Percentiles rank a stretch among this genome's conserved stretches.
phyloP scores from a whole-genome alignment of 805 yeast species.

The Cyberlindnera samutprakarnensis region DNA sequence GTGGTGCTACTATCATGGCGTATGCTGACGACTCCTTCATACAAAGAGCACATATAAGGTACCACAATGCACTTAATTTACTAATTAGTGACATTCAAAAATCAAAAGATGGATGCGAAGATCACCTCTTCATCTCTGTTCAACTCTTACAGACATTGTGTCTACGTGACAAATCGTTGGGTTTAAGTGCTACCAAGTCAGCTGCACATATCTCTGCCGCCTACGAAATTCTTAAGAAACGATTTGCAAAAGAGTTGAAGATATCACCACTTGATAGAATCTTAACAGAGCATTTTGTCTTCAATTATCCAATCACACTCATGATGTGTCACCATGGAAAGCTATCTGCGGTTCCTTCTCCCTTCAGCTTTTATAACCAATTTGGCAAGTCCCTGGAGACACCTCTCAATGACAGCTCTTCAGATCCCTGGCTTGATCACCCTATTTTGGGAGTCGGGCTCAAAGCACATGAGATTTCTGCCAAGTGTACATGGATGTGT shows the following conservation, averaged over 20 bases:
- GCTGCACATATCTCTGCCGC: constrained; percentile 21
- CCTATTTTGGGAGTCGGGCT: constrained; percentile 18
- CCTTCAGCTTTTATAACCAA: constrained; percentile 19
- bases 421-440: constrained; percentile 18
- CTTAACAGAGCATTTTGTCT: constrained; percentile 18
- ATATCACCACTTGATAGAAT: constrained; percentile 15
- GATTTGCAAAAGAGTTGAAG: constrained; percentile 8
- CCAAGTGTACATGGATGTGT: constrained; percentile 19
- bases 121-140: constrained; percentile 19
- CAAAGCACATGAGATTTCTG: constrained; percentile 14
- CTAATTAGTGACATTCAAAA: constrained; percentile 14
- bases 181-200: constrained; percentile 19
- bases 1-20: constrained; percentile 21
- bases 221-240: constrained; percentile 20
- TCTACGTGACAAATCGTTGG: constrained; percentile 20
- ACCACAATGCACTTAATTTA: constrained; percentile 13
- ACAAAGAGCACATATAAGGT: constrained; percentile 12
- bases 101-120: constrained; percentile 19
- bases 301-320: constrained; percentile 19
- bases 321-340: constrained; percentile 21
- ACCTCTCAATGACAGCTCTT: constrained; percentile 5
- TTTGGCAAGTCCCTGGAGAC: constrained; percentile 9
- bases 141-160: constrained; percentile 21
- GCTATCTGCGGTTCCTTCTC: constrained; percentile 18
- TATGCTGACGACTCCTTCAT: constrained; percentile 14